Conservation (phyloP, 768 basidiomycete species). For the Xerocomus spinulosus region DNA sequence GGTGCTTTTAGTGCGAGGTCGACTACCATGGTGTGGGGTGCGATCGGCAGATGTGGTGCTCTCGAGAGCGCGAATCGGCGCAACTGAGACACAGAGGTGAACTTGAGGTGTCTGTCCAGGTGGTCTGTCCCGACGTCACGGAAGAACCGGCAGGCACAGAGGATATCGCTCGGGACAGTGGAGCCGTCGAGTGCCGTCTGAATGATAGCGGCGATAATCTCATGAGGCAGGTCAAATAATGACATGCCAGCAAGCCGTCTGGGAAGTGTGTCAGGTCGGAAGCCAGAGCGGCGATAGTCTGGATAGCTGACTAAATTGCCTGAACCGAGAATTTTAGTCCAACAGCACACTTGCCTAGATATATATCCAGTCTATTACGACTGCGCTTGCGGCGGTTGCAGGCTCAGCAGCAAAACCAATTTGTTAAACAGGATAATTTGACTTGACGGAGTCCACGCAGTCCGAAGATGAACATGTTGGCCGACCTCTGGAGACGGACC, state of each 20-base stretch:
- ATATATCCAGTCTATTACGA: background rate
- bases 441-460: background rate
- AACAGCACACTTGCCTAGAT: background rate
- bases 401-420: background rate
- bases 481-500: background rate
- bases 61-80: constrained; percentile 10
- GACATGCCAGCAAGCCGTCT: background rate
- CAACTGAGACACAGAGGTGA: constrained; percentile 22
- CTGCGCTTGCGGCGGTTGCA: background rate
- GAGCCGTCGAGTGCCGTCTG: constrained; percentile 9
- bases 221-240: constrained; percentile 19
- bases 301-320: no score
- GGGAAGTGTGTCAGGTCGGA: constrained; percentile 1
- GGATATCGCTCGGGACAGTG: constrained; percentile 17
- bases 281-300: background rate
- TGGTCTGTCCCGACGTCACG: constrained; percentile 13
- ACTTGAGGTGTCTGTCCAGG: constrained; percentile 27
- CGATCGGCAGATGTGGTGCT: constrained; percentile 11
- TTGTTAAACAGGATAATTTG: background rate
- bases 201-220: constrained; percentile 20
- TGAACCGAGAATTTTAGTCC: background rate
- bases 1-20: constrained; percentile 29
- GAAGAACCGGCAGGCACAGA: constrained; percentile 22
- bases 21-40: constrained; percentile 26
- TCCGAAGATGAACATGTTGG: background rate